These are phyloP conservation scores for Gamsiella multidivaricata DNA, from an alignment of 192 early-diverging fungal genomes.

Conservation along the genomic window DNA sequence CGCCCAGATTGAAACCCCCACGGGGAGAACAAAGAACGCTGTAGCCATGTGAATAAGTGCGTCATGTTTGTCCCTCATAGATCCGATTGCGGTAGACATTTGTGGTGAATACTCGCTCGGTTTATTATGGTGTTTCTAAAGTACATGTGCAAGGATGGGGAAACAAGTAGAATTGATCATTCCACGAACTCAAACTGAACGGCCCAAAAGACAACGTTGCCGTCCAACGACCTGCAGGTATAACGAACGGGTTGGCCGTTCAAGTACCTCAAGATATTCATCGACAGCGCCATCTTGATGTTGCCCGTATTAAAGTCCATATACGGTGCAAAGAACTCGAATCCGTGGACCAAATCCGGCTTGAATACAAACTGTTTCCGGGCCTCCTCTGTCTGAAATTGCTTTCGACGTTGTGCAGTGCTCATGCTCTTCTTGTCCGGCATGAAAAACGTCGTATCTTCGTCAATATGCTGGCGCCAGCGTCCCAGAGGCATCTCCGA, in stretches of 20 bases:
- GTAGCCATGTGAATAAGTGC: no score
- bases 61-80: no score
- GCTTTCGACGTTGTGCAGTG: slow-evolving; percentile 40
- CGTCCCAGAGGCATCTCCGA: slow-evolving; percentile 25
- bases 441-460: slow-evolving; percentile 38
- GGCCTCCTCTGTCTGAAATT: slow-evolving; percentile 35
- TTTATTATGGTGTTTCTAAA: no score
- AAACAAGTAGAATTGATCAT: slow-evolving; percentile 11
- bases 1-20: no score
- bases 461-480: slow-evolving; percentile 39
- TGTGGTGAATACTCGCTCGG: no score
- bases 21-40: no score
- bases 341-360: slow-evolving; percentile 43
- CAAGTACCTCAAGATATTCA: slow-evolving; percentile 49
- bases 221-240: slow-evolving; percentile 40
- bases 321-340: slow-evolving; percentile 51
- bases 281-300: not conserved
- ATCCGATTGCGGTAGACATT: no score
- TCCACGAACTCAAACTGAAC: slow-evolving; percentile 52
- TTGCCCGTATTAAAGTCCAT: slow-evolving; percentile 49
- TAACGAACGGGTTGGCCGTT: slow-evolving; percentile 50
- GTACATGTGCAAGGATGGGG: no score
- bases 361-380: slow-evolving; percentile 38
- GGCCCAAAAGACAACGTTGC: slow-evolving; percentile 36
- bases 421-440: slow-evolving; percentile 20